phyloP scores from a whole-genome alignment of 1,139 yeast genomes.

The Protomyces inouyei region DNA sequence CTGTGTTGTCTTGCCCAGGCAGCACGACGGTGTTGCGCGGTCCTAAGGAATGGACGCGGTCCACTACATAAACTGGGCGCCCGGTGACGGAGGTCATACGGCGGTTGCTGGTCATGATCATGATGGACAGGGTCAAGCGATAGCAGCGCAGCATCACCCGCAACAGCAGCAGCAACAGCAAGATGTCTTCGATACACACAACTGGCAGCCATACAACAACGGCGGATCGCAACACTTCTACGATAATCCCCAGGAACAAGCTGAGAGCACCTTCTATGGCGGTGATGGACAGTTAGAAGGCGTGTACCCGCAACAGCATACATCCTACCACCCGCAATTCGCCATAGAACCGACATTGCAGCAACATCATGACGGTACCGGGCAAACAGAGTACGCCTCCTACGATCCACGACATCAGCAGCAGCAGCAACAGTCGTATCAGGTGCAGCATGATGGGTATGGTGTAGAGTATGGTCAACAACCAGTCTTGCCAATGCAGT shows the following conservation, averaged over 20 bases:
- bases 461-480: background rate
- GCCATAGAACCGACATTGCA: background rate
- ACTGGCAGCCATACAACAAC: background rate
- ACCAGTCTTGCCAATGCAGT: background rate
- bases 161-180: conserved; percentile 7
- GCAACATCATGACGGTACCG: background rate
- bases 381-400: background rate
- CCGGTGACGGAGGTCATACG: background rate
- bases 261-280: background rate
- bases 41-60: background rate
- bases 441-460: background rate
- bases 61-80: background rate
- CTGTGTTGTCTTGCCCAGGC: too few relatives aligned
- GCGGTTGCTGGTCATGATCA: too few relatives aligned
- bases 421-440: background rate
- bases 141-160: background rate
- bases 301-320: too few relatives aligned
- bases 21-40: too few relatives aligned
- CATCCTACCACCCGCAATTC: background rate
- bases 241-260: conserved; percentile 4
- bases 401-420: background rate
- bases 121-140: too few relatives aligned
- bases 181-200: background rate
- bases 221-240: background rate
- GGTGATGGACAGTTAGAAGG: too few relatives aligned